Evolutionary conservation across 106 monocot species (phyloP).

Genomic region (Gastrodia elata): DNA sequence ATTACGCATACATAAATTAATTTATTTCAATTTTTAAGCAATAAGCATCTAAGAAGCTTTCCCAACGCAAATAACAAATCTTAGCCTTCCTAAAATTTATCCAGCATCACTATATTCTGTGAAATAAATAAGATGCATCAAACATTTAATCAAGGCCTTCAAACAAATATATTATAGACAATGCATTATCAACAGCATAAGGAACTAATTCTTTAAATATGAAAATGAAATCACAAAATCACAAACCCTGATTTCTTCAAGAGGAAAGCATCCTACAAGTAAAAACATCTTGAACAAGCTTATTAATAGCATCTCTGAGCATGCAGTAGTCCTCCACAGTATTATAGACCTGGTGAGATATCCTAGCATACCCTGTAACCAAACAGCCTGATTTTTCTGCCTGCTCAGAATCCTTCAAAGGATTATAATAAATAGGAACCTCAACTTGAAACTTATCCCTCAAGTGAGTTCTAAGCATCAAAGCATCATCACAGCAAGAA

Average conservation of each 20-base stretch:
- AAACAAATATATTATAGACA: not conserved
- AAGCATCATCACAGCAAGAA: constrained; percentile 23
- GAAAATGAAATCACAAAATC: not conserved
- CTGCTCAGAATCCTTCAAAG: constrained; percentile 5
- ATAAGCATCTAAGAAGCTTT: not conserved
- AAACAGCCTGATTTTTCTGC: not conserved
- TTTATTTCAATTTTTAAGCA: too few species aligned
- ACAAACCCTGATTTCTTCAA: not conserved
- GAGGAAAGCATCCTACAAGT: constrained; percentile 29
- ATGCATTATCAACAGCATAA: not conserved
- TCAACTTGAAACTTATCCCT: constrained; percentile 41
- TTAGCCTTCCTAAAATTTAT: too few species aligned
- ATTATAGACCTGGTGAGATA: constrained; percentile 73
- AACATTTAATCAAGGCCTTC: not conserved
- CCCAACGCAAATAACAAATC: too few species aligned
- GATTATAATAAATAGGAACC: constrained; percentile 38
- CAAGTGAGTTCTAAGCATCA: constrained; percentile 27
- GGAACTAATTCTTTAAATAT: not conserved
- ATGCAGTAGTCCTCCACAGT: constrained; percentile 38
- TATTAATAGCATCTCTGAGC: constrained; percentile 44
- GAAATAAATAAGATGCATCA: not conserved
- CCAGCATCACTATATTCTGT: not conserved
- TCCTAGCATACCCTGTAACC: constrained; percentile 48
- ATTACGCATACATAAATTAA: too few species aligned
- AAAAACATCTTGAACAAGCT: constrained; percentile 44